Percentiles rank a stretch among this genome's conserved stretches.
Evolutionary conservation across 2,329 filamentous ascomycete genomes (phyloP).

Genomic region (Beauveria sp.): DNA sequence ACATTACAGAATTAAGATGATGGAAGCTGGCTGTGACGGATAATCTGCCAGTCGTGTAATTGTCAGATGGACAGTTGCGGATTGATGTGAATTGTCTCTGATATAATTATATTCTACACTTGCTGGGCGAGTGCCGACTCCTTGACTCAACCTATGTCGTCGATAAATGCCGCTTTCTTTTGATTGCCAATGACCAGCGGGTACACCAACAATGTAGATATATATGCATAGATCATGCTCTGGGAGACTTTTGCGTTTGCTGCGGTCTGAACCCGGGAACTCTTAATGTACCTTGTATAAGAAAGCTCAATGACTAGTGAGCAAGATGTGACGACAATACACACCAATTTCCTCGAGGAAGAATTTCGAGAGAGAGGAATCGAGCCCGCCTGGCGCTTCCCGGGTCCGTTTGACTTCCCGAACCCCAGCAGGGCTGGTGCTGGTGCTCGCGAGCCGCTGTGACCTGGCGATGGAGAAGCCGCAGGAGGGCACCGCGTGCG

Average conservation of each 20-base stretch:
- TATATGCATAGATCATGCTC: not conserved
- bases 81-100: not conserved
- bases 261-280: not conserved
- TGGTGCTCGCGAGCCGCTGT: slow-evolving; percentile 28
- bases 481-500: slow-evolving; percentile 13
- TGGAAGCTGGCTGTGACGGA: not conserved
- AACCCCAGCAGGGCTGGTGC: slow-evolving; percentile 26
- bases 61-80: too few relatives aligned
- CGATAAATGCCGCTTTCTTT: not conserved
- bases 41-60: too few relatives aligned
- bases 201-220: not conserved
- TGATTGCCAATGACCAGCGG: not conserved
- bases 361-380: not conserved
- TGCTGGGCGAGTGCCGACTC: not conserved
- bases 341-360: too few relatives aligned
- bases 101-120: not conserved
- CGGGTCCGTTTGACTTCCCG: slow-evolving; percentile 16
- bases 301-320: not conserved
- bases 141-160: not conserved
- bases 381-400: slow-evolving; percentile 26
- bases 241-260: not conserved
- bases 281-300: too few relatives aligned
- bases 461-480: slow-evolving; percentile 32
- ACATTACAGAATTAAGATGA: not conserved
- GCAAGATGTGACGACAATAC: not conserved